Evolutionary conservation across 495 filamentous ascomycete species (phyloP), one percentile per base, ranked within the genome.

Genomic region (Aspergillus asperescens): DNA sequence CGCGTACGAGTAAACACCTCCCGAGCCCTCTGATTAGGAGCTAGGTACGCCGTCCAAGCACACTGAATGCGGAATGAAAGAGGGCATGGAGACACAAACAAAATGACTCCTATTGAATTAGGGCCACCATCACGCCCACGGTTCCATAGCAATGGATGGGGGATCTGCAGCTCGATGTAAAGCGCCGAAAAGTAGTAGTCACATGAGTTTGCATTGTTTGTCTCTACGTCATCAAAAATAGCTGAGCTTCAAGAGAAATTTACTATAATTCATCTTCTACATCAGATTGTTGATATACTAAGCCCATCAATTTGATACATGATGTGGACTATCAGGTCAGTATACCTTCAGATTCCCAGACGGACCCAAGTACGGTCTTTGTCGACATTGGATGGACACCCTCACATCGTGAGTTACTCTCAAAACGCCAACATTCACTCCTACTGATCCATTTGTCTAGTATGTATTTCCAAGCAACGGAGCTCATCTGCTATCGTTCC

Each of bases 401-500:
- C 79, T 41, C 62, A 82, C 60, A 81, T 83, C 43, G 78, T 80
- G 69, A 52, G 71, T 55, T 20, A 2, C 31, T 7, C 16, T 1
- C 18, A 27, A 34, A 20, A 38, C 24, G 6, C 10, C 31, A 29
- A 25, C 22, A 27, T 15, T 7, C 12, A 31, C n/a, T 31, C 12
- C n/a, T 35, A 23, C 20, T 54, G 39, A 62, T 57, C 70, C 39
- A 62, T 16, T n/a, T 16, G 31, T 49, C 22, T 52, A 95, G 89
- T 92, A 92, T 74, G 75, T 86, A 20, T 85, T 89, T 58, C 78
- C 70, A 2, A 62, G 68, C 12, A 69, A 62, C 50, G 61, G 62
- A 41, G 63, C 60, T 19, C 69, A 87, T 63, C 73, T 88, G 50
- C 81, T 96, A 31, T 81, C 88, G 31, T 79, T 89, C 38, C 82